These are phyloP conservation scores for Metschnikowia gruessii DNA, from an alignment of 805 yeast genomes.

Conservation along the genomic window DNA sequence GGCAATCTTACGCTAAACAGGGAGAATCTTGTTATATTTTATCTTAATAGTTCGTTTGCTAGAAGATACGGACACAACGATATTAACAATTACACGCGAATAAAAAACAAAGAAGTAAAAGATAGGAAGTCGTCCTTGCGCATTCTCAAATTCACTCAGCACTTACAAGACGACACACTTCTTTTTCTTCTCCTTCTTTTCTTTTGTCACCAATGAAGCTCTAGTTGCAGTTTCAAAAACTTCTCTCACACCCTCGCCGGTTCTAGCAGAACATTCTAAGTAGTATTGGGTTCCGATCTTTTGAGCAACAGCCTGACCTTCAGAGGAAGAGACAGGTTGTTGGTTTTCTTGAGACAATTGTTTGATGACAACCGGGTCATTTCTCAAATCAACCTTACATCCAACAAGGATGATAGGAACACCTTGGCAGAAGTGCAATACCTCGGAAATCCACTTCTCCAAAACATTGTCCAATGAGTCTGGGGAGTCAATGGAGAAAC, in stretches of 20 bases:
- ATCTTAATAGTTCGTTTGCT: constrained; percentile 5
- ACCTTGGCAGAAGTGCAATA: constrained; percentile 36
- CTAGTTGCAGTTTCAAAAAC: constrained; percentile 31
- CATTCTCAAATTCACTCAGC: constrained; percentile 3
- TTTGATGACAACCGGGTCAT: constrained; percentile 28
- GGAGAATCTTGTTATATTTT: neutral
- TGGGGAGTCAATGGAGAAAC: constrained; percentile 36
- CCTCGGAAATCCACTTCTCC: constrained; percentile 45
- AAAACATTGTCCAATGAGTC: constrained; percentile 33
- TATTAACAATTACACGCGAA: constrained; percentile 19
- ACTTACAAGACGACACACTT: constrained; percentile 30
- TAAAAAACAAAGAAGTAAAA: constrained; percentile 15
- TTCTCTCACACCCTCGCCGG: constrained; percentile 32
- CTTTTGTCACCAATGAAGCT: constrained; percentile 31
- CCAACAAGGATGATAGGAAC: constrained; percentile 38
- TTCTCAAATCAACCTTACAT: constrained; percentile 35
- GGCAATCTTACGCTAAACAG: neutral
- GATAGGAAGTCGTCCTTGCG: constrained; percentile 5
- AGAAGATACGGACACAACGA: constrained; percentile 11
- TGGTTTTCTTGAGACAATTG: constrained; percentile 24
- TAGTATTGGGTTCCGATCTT: constrained; percentile 31
- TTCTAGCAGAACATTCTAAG: constrained; percentile 37
- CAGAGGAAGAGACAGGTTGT: constrained; percentile 25
- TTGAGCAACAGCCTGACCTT: constrained; percentile 29
- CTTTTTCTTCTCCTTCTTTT: constrained; percentile 30